Evolutionary conservation across 1,139 yeast genomes (phyloP).

Genomic region (Pichia sp.): DNA sequence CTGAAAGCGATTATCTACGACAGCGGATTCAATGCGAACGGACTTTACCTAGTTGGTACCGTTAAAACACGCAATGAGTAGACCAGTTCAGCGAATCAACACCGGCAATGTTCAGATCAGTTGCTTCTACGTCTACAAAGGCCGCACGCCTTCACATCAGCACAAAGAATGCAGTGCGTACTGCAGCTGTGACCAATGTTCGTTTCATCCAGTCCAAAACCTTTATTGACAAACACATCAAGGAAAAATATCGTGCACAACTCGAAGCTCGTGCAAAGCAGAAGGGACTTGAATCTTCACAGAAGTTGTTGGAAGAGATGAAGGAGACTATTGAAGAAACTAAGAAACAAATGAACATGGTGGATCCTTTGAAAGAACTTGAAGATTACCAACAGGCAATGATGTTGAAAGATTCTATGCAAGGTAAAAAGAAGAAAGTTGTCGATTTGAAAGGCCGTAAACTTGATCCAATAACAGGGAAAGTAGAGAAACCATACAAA

Average conservation of each 20-base stretch:
- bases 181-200: conserved; percentile 22
- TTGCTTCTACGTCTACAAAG: background rate
- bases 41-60: too few relatives aligned
- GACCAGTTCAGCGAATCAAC: background rate
- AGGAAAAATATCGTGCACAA: conserved; percentile 34
- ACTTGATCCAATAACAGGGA: conserved; percentile 44
- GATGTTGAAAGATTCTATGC: conserved; percentile 25
- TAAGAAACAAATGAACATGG: conserved; percentile 48
- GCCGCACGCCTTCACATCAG: background rate
- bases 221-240: conserved; percentile 30
- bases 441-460: conserved; percentile 4
- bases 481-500: conserved; percentile 49
- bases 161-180: conserved; percentile 5
- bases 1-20: too few relatives aligned
- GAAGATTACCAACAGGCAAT: conserved; percentile 47
- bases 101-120: background rate
- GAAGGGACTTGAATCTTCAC: conserved; percentile 42
- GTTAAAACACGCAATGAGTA: too few relatives aligned
- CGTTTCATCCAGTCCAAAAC: conserved; percentile 33
- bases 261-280: conserved; percentile 43
- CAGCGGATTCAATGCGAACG: too few relatives aligned
- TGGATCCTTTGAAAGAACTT: conserved; percentile 66
- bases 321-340: conserved; percentile 54
- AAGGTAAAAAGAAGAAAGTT: conserved; percentile 14
- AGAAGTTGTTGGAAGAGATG: conserved; percentile 56